Evolutionary conservation across 208 protist genomes (phyloP), one percentile per base, ranked within the genome.

Genomic region (Leptomonas seymouri): DNA sequence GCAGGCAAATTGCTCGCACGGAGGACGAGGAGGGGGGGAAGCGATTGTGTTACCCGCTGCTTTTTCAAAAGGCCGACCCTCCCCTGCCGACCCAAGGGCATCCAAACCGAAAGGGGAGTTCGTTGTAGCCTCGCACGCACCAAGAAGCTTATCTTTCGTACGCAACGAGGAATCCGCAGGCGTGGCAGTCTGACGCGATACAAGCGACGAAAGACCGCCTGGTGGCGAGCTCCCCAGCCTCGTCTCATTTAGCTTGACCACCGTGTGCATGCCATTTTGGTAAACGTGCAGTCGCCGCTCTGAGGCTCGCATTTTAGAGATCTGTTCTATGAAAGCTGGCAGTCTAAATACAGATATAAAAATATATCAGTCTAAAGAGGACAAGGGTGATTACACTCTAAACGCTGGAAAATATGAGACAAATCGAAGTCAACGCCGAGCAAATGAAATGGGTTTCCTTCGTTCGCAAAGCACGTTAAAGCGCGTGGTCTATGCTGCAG

Each of bases 221-320:
- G 46, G 41, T 23, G 58, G 27, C 45, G 60, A 53, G 28, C 46
- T 62, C 34, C 61, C 34, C 21, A 46, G 11, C 18, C 60, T 14
- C n/a, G 54, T 54, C 34, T 58, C 45, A 18, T 36, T 64, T 45
- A 75, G 9, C 16, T 39, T 62, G n/a, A 66, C 54, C 30, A 76
- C 71, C 14, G 71, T 60, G 16, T 56, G 71, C 0, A 6, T 36
- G 0, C 71, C 71, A 16, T 67, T 66, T 34, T 76, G 63, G 55
- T 76, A 76, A 4, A 71, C 64, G 30, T 70, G 57, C 23, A 76
- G 23, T 6, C 56, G 71, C 3, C 56, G 62, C 20, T 70, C 71
- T 42, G 53, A 16, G 2, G 34, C 23, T 7, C 5, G 9, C 62
- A 58, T 67, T 23, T 18, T 28, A 7, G 16, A 5, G 9, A 12